These are phyloP conservation scores for Dimargaris xerosporica DNA, from an alignment of 192 early-diverging fungal species.

Conservation along the genomic window DNA sequence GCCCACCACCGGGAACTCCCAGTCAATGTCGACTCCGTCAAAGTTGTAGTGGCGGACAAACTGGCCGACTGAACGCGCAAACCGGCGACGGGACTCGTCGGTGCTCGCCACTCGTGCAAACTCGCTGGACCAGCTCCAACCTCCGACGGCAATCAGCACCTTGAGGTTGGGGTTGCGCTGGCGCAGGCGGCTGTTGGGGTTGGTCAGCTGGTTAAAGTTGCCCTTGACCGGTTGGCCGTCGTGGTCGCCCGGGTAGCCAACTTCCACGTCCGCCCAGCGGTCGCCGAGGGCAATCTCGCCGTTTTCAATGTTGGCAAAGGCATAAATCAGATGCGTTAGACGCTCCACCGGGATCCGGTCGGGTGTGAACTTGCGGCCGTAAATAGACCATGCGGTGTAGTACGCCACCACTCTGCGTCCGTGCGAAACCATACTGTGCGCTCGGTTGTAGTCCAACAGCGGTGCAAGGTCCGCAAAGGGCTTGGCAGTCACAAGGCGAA, in stretches of 20 bases:
- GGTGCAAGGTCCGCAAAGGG: neutral
- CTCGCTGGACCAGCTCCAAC: slow-evolving; percentile 58
- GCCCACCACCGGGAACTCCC: slow-evolving; percentile 62
- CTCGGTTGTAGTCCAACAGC: neutral
- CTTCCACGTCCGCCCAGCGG: slow-evolving; percentile 65
- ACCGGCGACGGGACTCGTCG: slow-evolving; percentile 30
- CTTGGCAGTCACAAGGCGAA: neutral
- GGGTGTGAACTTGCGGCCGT: slow-evolving; percentile 48
- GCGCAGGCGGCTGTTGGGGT: slow-evolving; percentile 25
- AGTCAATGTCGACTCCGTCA: slow-evolving; percentile 50
- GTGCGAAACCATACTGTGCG: neutral
- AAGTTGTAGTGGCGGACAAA: slow-evolving; percentile 29
- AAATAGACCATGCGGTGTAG: slow-evolving; percentile 47
- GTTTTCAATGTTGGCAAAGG: slow-evolving; percentile 54
- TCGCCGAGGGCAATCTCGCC: slow-evolving; percentile 55
- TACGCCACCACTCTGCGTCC: slow-evolving; percentile 20
- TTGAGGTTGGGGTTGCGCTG: slow-evolving; percentile 48
- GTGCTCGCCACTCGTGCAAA: slow-evolving; percentile 46
- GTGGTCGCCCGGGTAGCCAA: slow-evolving; percentile 31
- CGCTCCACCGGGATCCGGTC: slow-evolving; percentile 42
- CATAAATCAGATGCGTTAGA: slow-evolving; percentile 67
- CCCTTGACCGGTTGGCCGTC: slow-evolving; percentile 39
- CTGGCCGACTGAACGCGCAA: slow-evolving; percentile 35
- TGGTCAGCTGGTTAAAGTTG: slow-evolving; percentile 49
- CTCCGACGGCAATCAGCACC: slow-evolving; percentile 57